phyloP scores from a whole-genome alignment of 164 flowering plant species.

The Cinnamomum chago region DNA sequence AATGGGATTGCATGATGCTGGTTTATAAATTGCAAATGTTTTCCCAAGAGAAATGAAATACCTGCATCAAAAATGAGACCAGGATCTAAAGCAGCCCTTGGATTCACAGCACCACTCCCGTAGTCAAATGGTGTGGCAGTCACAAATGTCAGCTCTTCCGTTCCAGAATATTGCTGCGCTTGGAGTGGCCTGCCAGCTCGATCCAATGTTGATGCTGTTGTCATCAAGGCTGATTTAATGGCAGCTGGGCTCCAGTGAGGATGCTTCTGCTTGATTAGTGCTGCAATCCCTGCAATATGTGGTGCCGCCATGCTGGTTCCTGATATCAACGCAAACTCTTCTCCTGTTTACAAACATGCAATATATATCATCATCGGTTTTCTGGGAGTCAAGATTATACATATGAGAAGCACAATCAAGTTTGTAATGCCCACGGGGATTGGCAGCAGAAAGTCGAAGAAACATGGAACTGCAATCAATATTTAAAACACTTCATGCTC shows the following conservation, averaged over 20 bases:
- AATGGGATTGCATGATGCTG: background rate
- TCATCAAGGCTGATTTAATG: conserved; percentile 93
- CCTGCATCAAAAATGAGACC: conserved; percentile 96
- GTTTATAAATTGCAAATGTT: background rate
- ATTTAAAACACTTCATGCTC: background rate
- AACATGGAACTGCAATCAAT: background rate
- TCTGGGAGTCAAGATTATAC: background rate
- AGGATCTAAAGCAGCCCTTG: conserved; percentile 90
- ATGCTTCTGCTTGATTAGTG: conserved; percentile 91
- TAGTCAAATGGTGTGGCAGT: conserved; percentile 90
- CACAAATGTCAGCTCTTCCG: conserved; percentile 58
- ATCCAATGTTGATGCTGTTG: conserved; percentile 72
- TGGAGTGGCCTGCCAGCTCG: conserved; percentile 77
- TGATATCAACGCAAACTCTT: conserved; percentile 89
- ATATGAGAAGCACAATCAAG: background rate
- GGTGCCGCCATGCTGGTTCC: conserved; percentile 99
- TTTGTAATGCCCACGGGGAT: background rate
- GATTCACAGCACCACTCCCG: conserved; percentile 94
- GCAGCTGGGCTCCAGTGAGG: conserved; percentile 95
- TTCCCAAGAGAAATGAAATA: conserved; percentile 12
- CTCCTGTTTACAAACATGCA: conserved; percentile 52
- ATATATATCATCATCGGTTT: background rate
- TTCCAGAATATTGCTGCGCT: conserved; percentile 84
- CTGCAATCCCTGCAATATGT: conserved; percentile 95
- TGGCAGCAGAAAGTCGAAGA: background rate